Conservation (phyloP, 495 filamentous ascomycete genomes). For the Entonaema liquescens region DNA sequence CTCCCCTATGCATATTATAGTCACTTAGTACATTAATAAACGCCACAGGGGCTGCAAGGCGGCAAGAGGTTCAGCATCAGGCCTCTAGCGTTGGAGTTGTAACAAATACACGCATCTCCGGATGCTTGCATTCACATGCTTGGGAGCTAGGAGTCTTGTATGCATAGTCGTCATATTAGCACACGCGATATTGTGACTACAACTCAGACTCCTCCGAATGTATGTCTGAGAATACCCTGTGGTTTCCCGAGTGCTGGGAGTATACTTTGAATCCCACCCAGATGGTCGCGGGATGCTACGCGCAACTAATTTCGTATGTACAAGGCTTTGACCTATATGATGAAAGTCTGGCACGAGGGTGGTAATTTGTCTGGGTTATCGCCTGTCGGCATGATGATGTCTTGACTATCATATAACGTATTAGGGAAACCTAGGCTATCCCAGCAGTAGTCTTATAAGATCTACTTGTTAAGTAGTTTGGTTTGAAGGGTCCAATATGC, state of each 20-base stretch:
- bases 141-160: not conserved
- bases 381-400: too few species aligned
- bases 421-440: not conserved
- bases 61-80: not conserved
- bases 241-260: constrained; percentile 17
- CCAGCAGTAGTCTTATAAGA: not conserved
- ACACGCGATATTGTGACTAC: constrained; percentile 1
- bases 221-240: constrained; percentile 7
- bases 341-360: not conserved
- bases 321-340: not conserved
- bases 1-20: constrained; percentile 14
- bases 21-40: constrained; percentile 15
- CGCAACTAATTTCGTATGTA: not conserved
- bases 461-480: too few species aligned
- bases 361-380: not conserved
- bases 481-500: too few species aligned
- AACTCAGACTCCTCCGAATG: not conserved
- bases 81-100: not conserved
- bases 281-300: not conserved
- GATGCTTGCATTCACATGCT: not conserved
- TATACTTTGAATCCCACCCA: not conserved
- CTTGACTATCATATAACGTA: not conserved
- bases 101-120: not conserved
- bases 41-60: not conserved
- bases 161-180: not conserved